Evolutionary conservation across 108 stramenopile genomes (phyloP).

Genomic region (Mediolabrus comicus): DNA sequence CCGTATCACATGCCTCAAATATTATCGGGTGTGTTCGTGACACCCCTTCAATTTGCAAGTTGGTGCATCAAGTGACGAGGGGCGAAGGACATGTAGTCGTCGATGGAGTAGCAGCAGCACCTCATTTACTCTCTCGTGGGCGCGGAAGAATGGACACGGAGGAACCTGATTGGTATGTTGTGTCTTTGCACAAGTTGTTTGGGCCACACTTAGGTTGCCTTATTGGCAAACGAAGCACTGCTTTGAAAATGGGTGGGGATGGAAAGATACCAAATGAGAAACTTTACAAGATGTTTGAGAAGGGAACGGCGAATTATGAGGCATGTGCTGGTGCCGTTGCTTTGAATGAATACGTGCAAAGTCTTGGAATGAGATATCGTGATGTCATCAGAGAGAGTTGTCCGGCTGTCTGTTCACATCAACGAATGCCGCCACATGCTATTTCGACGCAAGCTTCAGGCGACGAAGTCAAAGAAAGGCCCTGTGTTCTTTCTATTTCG

Average conservation of each 20-base stretch:
- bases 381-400: no score
- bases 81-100: conserved; percentile 66
- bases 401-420: no score
- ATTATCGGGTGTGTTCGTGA: conserved; percentile 72
- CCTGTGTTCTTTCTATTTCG: neutral
- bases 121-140: conserved; percentile 56
- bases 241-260: conserved; percentile 7
- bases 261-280: neutral
- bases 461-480: neutral
- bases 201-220: conserved; percentile 80
- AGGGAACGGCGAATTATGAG: conserved; percentile 82
- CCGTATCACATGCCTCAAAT: conserved; percentile 81
- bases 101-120: conserved; percentile 85
- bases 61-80: conserved; percentile 33
- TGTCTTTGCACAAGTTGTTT: conserved; percentile 80
- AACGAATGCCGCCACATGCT: neutral
- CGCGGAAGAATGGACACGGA: conserved; percentile 5
- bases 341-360: conserved; percentile 54
- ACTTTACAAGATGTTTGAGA: conserved; percentile 44
- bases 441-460: neutral
- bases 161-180: conserved; percentile 75
- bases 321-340: conserved; percentile 72
- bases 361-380: conserved; percentile 4
- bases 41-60: conserved; percentile 32
- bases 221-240: conserved; percentile 23